These are phyloP conservation scores for Neostapfia colusana DNA, from an alignment of 176 grass and related monocot genomes.

Conservation along the genomic window DNA sequence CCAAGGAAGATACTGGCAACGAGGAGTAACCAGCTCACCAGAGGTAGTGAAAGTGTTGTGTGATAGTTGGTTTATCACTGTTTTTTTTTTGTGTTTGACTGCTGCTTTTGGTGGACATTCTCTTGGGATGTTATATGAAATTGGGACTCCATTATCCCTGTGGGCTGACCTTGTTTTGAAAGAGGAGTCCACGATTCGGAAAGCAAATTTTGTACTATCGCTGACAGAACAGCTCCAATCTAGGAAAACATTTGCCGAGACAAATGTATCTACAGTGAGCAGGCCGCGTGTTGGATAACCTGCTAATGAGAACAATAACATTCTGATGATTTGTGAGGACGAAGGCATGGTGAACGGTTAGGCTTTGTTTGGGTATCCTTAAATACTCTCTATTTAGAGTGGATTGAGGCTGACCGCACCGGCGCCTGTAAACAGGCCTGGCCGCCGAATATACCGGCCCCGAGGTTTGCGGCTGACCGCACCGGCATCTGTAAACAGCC, in stretches of 20 bases:
- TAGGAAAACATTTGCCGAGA: background rate
- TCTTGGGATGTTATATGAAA: slow-evolving; percentile 6
- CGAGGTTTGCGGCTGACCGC: too few species aligned
- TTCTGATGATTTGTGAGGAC: background rate
- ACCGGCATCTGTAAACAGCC: too few species aligned
- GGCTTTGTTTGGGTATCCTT: too few species aligned
- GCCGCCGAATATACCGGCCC: too few species aligned
- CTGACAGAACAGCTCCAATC: background rate
- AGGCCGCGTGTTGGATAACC: background rate
- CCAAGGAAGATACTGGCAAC: slow-evolving; percentile 67
- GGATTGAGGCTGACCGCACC: too few species aligned
- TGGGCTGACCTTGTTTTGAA: background rate
- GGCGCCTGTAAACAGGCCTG: too few species aligned
- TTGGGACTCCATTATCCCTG: background rate
- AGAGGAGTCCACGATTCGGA: background rate
- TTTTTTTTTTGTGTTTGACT: slow-evolving; percentile 19
- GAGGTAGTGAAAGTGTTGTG: background rate
- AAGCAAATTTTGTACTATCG: background rate
- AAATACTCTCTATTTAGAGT: too few species aligned
- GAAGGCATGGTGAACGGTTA: too few species aligned
- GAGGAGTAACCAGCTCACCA: slow-evolving; percentile 41
- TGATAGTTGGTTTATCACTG: slow-evolving; percentile 11
- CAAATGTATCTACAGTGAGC: background rate
- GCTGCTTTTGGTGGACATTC: background rate
- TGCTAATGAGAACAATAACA: background rate